Conservation (phyloP, 305 asterid genomes). For the Fraxinus dipetala region DNA sequence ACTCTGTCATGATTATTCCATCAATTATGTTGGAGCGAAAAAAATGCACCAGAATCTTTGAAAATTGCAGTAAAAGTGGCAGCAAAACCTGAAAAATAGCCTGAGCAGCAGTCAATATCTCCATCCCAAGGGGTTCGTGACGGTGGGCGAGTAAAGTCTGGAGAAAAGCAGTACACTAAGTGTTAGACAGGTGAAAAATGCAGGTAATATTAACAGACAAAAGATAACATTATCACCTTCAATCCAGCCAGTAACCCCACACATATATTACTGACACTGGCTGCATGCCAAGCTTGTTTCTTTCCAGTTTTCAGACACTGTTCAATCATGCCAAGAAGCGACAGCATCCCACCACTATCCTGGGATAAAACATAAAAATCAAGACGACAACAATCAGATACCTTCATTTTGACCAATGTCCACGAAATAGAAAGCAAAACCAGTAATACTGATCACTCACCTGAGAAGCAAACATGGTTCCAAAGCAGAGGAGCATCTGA, state of each 20-base stretch:
- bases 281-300: conserved; percentile 78
- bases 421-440: conserved; percentile 21
- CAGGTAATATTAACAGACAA: not conserved
- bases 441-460: conserved; percentile 42
- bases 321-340: conserved; percentile 73
- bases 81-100: conserved; percentile 83
- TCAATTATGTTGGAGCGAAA: conserved; percentile 24
- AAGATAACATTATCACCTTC: conserved; percentile 56
- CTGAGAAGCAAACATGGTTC: conserved; percentile 92
- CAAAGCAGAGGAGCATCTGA: conserved; percentile 98
- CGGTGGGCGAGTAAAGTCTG: conserved; percentile 88
- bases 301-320: conserved; percentile 88
- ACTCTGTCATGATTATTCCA: conserved; percentile 51
- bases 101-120: conserved; percentile 76
- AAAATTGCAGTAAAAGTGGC: conserved; percentile 24
- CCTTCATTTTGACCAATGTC: conserved; percentile 23
- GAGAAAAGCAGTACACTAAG: conserved; percentile 29
- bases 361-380: conserved; percentile 46
- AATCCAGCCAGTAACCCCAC: conserved; percentile 95
- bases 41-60: conserved; percentile 19
- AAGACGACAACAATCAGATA: conserved; percentile 33
- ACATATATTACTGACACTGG: conserved; percentile 84
- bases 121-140: conserved; percentile 75
- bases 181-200: conserved; percentile 18
- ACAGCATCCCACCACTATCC: conserved; percentile 93